Evolutionary conservation across 2,329 filamentous ascomycete genomes (phyloP), one percentile per base, ranked within the genome.

Genomic region (Monilinia polystroma): DNA sequence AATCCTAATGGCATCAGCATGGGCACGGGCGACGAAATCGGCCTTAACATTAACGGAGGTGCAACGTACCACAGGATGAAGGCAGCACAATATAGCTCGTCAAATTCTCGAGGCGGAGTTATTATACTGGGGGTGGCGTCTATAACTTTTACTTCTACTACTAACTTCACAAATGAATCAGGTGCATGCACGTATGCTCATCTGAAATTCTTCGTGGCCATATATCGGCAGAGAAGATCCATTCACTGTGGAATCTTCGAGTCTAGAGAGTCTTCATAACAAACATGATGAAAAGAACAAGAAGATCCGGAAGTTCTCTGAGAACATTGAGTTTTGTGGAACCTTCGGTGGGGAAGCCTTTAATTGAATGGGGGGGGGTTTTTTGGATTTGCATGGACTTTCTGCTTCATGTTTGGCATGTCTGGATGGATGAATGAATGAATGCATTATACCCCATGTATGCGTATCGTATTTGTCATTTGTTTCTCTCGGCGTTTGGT

Each of bases 361-460:
- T 43, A 41, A 41, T 43, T 43, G 12, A 43, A 43, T 43, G 12
- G 41, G 41, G 41, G 41, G 14, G 12, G 10, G 23, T 26, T 52
- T 16, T 51, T 51, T 51, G n/a, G 7, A 51, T 26, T 23, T 51
- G n/a, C 49, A 23, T 12, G 49, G 10, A 51, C 3, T 18, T 12
- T 12, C 18, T 35, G 29, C 11, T 38, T 7, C 14, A 11, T n/a
- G 11, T 16, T 23, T 23, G 20, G 32, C 32, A 14, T 16, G 45
- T 14, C 18, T 11, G 56, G 23, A 38, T 51, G 29, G 12, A 6
- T 60, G 20, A 32, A 12, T 35, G 43, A 18, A 35, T 23, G 57
- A n/a, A 51, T 60, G 41, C 58, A 59, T 49, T 59, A 59, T 59
- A 49, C 57, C 57, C 57, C 35, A 35, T 47, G 14, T 47, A 58